Evolutionary conservation across 768 basidiomycete species (phyloP), one percentile per base, ranked within the genome.

Genomic region (Hygrophoropsis aurantiaca): DNA sequence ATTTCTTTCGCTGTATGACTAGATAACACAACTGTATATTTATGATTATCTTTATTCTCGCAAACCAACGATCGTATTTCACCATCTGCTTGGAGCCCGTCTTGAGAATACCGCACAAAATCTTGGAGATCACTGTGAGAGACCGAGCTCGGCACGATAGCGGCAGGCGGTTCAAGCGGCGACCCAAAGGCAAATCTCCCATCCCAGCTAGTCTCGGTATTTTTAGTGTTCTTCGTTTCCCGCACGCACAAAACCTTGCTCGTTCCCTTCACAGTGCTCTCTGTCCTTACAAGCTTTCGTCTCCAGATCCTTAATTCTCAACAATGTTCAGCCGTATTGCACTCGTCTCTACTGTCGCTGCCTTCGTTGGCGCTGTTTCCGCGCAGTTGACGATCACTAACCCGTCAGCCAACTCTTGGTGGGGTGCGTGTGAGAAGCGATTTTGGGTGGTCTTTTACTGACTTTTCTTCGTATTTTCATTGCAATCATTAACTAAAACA

Each of bases 361-460:
- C 77, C 52, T 55, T 78, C 46, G 55, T 62, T 43, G 59, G 64
- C 51, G 56, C 68, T 34, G 71, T 66, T 34, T 59, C 65, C 51
- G 75, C 76, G 7, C 64, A 73, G 51, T 65, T 82, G 47, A 25
- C 55, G 33, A 66, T 85, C 67, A 64, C 72, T 37, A 56, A 61
- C 34, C 84, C 84, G 2, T 67, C 70, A 25, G 34, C 70, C 2
- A 42, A 65, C 53, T 58, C 66, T 7, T 85, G 83, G 83, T 85
- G 84, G 84, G 78, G 84, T 85, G 49, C 41, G 80, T 74, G 11
- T 20, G 27, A 30, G 27, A 6, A 30, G 13, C 27, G 27, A 30
- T 7, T 13, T 30, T 1, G 23, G 26, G 19, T 44, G 42, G n/a
- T 25, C 34, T 6, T 41, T 7, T 11, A 6, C 8, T 36, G 10